Evolutionary conservation across 176 grass and related monocot genomes (phyloP).

Genomic region (Triticum monococcum): DNA sequence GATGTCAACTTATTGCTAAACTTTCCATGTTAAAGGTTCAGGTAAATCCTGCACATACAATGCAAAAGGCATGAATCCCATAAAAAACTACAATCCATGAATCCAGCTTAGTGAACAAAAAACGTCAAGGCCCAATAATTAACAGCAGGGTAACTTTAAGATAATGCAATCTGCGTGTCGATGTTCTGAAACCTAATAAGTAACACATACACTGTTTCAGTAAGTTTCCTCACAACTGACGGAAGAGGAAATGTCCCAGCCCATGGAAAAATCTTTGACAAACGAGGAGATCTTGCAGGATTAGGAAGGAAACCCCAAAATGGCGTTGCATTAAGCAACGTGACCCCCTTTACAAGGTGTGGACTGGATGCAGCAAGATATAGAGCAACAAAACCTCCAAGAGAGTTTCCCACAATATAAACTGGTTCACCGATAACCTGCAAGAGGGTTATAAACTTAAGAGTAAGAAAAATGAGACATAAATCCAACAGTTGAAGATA

Average conservation of each 20-base stretch:
- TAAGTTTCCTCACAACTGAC: slow-evolving; percentile 69
- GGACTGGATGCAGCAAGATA: slow-evolving; percentile 75
- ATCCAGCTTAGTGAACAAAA: too few species aligned
- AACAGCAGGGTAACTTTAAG: too few species aligned
- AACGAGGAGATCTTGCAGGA: slow-evolving; percentile 63
- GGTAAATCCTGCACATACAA: background rate
- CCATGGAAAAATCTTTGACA: slow-evolving; percentile 90
- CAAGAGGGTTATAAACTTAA: slow-evolving; percentile 24
- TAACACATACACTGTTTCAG: slow-evolving; percentile 73
- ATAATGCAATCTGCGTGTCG: too few species aligned
- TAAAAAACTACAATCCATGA: too few species aligned
- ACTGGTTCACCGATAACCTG: slow-evolving; percentile 95
- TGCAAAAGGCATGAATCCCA: background rate
- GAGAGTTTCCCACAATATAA: slow-evolving; percentile 93
- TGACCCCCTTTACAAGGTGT: slow-evolving; percentile 86
- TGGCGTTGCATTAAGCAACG: slow-evolving; percentile 94
- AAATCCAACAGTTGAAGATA: slow-evolving; percentile 3
- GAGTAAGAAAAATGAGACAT: background rate
- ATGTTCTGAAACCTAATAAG: too few species aligned
- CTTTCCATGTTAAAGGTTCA: background rate
- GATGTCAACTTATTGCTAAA: background rate
- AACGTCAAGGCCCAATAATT: too few species aligned
- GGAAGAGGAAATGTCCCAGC: slow-evolving; percentile 96
- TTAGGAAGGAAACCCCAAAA: slow-evolving; percentile 99
- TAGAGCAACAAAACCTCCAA: slow-evolving; percentile 84